Base-by-base conservation (phyloP, 2,329 filamentous ascomycete species). In the Colletotrichum sp. region DNA sequence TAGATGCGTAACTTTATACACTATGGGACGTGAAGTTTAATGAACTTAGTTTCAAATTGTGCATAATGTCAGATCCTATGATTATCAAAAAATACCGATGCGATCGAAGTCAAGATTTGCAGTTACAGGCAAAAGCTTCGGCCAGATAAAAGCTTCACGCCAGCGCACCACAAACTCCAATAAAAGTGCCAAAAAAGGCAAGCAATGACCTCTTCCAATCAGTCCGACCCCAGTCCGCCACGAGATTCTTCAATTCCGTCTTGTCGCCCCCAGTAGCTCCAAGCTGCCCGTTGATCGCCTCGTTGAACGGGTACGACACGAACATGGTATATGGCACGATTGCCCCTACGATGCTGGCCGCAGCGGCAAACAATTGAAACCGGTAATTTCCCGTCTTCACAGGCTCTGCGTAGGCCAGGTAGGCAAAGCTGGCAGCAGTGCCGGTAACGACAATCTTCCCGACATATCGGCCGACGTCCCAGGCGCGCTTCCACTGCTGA, bases 341-440 rank as follows among this genome's bases (percentile, higher is more conserved):
- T 57, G 52, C 12, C 11, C 52, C 52, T 0, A 57, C 52, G 2
- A 57, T 27, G 12, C 12, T 12, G 0, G 52, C 52, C 12, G 52
- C 52, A 22, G 11, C 52, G 2, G 6, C 52, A 16, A 27, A 57
- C 22, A 27, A 0, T 4, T 8, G 52, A 1, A 55, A 55, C 8
- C 22, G 22, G 0, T 0, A 0, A 16, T 55, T 55, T 0, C 12
- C 22, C 0, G 0, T 9, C 22, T 57, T 57, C 22, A 5, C 4
- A 0, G 52, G 52, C 8, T 57, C 52, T 9, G 4, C 0, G 4
- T 57, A 57, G 6, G 52, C 52, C 25, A 57, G 0, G 1, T 57
- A 57, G 22, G 52, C 52, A 1, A 57, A 57, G 22, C 22, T 57
- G 0, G 12, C 22, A 27, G 52, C 52, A 27, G 22, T 57, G 6